These are phyloP conservation scores for Vigna angularis DNA, from an alignment of 306 rosid genomes.

Conservation along the genomic window DNA sequence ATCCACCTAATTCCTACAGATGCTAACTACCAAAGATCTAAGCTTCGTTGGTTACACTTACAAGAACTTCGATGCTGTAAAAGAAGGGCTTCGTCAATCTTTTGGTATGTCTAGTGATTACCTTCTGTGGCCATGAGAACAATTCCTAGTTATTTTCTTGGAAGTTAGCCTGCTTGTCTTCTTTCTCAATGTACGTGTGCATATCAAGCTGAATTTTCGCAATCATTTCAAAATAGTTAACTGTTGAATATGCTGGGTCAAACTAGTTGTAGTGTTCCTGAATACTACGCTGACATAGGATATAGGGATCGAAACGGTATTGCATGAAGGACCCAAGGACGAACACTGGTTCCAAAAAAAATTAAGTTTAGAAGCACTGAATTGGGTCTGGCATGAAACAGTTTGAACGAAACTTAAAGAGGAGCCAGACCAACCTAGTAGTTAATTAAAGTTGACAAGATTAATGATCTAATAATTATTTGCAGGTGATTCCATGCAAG, in stretches of 20 bases:
- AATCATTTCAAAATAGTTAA: conserved; percentile 16
- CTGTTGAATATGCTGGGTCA: conserved; percentile 19
- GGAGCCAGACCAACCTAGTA: conserved; percentile 30
- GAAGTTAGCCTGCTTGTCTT: conserved; percentile 33
- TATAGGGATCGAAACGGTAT: conserved; percentile 14
- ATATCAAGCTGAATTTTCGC: conserved; percentile 19
- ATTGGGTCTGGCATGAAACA: conserved; percentile 16
- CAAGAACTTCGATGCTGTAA: conserved; percentile 98
- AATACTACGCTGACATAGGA: conserved; percentile 6
- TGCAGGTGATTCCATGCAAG: conserved; percentile 85
- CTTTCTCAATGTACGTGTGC: conserved; percentile 28
- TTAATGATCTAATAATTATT: conserved; percentile 40
- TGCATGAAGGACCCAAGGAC: conserved; percentile 8
- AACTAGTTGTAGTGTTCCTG: conserved; percentile 8
- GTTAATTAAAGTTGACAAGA: conserved; percentile 12
- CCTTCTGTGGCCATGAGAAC: conserved; percentile 23
- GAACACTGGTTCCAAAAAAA: neutral
- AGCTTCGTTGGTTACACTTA: conserved; percentile 96
- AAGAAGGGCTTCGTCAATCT: conserved; percentile 88
- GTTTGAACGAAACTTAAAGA: conserved; percentile 23
- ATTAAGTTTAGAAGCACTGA: conserved; percentile 26
- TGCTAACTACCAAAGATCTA: conserved; percentile 96
- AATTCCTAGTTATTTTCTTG: conserved; percentile 37
- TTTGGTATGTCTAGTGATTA: conserved; percentile 60
- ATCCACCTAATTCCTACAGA: conserved; percentile 63